Evolutionary conservation across 352 stramenopile species (phyloP).

Genomic region (Phytophthora sansomeana): DNA sequence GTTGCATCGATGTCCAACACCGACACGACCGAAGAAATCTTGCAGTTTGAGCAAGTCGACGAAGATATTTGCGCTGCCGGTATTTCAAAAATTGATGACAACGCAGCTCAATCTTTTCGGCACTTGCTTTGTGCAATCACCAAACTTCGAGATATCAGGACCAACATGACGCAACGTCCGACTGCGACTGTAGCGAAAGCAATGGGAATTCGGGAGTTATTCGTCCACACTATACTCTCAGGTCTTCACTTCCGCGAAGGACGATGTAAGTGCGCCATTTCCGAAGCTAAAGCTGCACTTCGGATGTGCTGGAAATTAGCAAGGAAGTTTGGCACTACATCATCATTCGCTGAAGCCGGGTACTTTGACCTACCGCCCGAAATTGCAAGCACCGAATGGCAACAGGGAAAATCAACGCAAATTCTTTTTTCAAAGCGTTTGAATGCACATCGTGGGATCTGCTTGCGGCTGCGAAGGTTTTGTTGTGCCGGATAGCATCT

Average conservation of each 20-base stretch:
- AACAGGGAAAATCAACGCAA: slow-evolving; percentile 26
- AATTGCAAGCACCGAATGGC: slow-evolving; percentile 30
- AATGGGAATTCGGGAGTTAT: slow-evolving; percentile 59
- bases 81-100: slow-evolving; percentile 9
- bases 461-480: slow-evolving; percentile 60
- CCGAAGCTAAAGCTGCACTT: slow-evolving; percentile 64
- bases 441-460: slow-evolving; percentile 82
- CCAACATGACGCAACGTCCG: slow-evolving; percentile 8
- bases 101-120: slow-evolving; percentile 26
- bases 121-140: slow-evolving; percentile 38
- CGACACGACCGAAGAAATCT: background rate
- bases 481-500: slow-evolving; percentile 65
- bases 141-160: slow-evolving; percentile 23
- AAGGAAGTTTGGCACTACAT: slow-evolving; percentile 45
- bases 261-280: slow-evolving; percentile 47
- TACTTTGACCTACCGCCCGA: slow-evolving; percentile 54
- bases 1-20: background rate
- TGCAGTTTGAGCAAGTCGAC: slow-evolving; percentile 48
- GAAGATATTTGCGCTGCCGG: slow-evolving; percentile 39
- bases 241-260: slow-evolving; percentile 67
- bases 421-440: slow-evolving; percentile 68
- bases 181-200: slow-evolving; percentile 37
- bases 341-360: slow-evolving; percentile 11
- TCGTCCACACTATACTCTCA: slow-evolving; percentile 58
- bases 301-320: slow-evolving; percentile 76